Evolutionary conservation across 2,329 filamentous ascomycete species (phyloP), one percentile per base, ranked within the genome.

Genomic region (Coleophoma crateriformis): DNA sequence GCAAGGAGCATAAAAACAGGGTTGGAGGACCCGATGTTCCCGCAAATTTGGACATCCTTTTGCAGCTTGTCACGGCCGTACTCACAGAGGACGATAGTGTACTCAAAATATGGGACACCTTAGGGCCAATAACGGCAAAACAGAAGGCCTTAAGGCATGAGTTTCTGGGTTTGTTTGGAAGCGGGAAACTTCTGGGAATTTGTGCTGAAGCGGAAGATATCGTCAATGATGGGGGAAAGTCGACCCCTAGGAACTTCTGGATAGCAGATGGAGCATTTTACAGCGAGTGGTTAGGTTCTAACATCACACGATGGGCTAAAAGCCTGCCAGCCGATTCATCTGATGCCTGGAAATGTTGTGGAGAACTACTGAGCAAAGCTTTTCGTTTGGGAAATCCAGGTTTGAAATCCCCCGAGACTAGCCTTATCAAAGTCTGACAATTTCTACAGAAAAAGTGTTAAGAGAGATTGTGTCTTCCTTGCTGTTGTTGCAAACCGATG

Each of bases 111-210:
- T 76, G 74, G 65, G 56, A 57, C n/a, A 70, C 73, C 42, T 70
- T 78, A 13, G 56, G 7, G 58, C 17, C 56, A 64, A 13, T 64
- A 65, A 12, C 41, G 8, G 11, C 45, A 20, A 75, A 76, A 57
- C 73, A 71, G 47, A 74, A 71, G 47, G 65, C 82, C 43, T 67
- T 81, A 34, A 87, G 83, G 84, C 82, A 77, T 60, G 83, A 88
- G 54, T 71, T 81, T 48, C 66, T 80, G n/a, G 69, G 71, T 13
- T 67, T 85, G 27, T 59, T 83, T 40, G 81, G 76, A 20, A 79
- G 81, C 19, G 81, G 84, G 47, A 82, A 75, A 58, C 59, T 87
- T 5, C 58, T 85, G 2, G 76, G 80, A 2, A 67, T 74, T 19
- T 68, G 73, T 54, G 82, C 82, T 20, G 80, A 86, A 65, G 73